phyloP scores from a whole-genome alignment of 148 eudicot genomes.

The Silene conica region DNA sequence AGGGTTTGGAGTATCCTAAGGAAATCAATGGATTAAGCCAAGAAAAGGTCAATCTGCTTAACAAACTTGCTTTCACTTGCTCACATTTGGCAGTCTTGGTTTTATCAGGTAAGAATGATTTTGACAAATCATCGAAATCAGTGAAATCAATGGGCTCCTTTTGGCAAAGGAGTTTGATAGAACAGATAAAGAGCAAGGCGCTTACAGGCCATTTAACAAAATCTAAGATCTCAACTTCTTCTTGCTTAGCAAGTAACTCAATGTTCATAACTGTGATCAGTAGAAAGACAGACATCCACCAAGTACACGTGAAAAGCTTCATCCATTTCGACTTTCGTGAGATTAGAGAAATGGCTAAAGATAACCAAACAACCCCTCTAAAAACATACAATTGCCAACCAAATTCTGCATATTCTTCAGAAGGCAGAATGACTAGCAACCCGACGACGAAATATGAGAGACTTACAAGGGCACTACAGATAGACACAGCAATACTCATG shows the following conservation, averaged over 20 bases:
- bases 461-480: constrained; percentile 20
- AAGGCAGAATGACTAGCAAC: constrained; percentile 8
- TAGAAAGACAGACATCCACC: constrained; percentile 22
- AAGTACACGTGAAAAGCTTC: constrained; percentile 8
- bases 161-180: constrained; percentile 10
- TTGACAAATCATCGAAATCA: constrained; percentile 8
- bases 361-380: constrained; percentile 20
- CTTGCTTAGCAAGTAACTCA: constrained; percentile 16
- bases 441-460: constrained; percentile 17
- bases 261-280: constrained; percentile 11
- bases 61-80: constrained; percentile 4
- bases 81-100: background rate
- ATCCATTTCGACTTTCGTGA: constrained; percentile 17
- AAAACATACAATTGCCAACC: constrained; percentile 19
- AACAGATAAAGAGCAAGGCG: constrained; percentile 10
- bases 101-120: constrained; percentile 15
- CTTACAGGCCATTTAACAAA: constrained; percentile 22
- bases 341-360: constrained; percentile 18
- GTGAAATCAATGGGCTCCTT: background rate
- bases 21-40: constrained; percentile 26
- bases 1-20: constrained; percentile 21
- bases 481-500: constrained; percentile 8
- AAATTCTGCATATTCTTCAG: constrained; percentile 9
- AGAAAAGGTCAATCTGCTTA: constrained; percentile 16
- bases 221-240: constrained; percentile 15